Conservation (phyloP, 176 grass and related monocot species). For the Raddia guianensis region DNA sequence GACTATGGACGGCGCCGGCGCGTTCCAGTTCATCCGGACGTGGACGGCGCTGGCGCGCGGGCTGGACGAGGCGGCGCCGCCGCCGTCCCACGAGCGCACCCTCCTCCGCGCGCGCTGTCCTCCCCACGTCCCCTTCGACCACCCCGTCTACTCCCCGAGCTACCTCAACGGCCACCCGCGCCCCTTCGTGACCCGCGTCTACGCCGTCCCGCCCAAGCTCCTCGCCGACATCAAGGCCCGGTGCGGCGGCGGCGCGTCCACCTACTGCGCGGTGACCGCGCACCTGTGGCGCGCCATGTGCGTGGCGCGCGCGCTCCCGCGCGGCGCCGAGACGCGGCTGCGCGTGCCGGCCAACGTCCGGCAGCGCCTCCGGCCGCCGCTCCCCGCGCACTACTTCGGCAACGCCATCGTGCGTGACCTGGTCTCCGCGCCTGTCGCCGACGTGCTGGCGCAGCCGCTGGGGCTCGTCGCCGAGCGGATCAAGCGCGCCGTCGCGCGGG, state of each 20-base stretch:
- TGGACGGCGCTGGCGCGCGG: conserved; percentile 60
- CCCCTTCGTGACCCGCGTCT: conserved; percentile 58
- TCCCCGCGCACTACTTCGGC: conserved; percentile 58
- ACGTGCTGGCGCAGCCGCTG: conserved; percentile 49
- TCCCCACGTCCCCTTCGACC: conserved; percentile 54
- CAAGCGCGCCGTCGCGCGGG: conserved; percentile 46
- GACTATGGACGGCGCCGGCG: conserved; percentile 58
- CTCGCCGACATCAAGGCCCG: conserved; percentile 46
- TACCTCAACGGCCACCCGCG: conserved; percentile 44
- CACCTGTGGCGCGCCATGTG: conserved; percentile 83
- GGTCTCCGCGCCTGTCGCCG: conserved; percentile 35
- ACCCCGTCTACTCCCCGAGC: conserved; percentile 63
- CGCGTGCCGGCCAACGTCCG: conserved; percentile 68
- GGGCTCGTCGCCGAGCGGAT: conserved; percentile 52
- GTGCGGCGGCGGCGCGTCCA: conserved; percentile 53
- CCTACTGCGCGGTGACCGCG: conserved; percentile 68
- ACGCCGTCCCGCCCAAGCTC: conserved; percentile 50
- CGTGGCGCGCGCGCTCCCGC: conserved; percentile 46
- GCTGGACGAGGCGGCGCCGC: not conserved
- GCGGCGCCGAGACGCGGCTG: conserved; percentile 52
- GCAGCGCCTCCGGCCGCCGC: conserved; percentile 52
- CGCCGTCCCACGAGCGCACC: conserved; percentile 61
- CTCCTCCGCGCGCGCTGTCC: conserved; percentile 69
- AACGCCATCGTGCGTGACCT: conserved; percentile 69
- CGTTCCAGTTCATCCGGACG: conserved; percentile 69